These are phyloP conservation scores for Ottelia alismoides DNA, from an alignment of 106 monocot genomes.

Conservation along the genomic window DNA sequence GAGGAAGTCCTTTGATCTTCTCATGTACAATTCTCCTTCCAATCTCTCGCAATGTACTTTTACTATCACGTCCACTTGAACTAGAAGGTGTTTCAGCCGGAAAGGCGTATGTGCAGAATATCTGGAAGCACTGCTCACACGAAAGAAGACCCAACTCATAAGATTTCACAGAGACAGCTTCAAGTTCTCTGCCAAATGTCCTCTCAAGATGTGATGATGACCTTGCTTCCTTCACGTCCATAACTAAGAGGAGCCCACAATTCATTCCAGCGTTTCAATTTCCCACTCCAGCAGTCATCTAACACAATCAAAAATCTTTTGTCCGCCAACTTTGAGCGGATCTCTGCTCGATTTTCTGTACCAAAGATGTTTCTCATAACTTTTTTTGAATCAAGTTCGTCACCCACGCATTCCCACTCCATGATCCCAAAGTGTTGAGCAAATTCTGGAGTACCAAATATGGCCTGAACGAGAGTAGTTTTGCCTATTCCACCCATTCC, in stretches of 20 bases:
- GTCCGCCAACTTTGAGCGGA: neutral
- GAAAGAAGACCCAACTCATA: neutral
- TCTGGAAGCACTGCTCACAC: slow-evolving; percentile 2
- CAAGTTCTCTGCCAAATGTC: slow-evolving; percentile 7
- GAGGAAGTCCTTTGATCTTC: slow-evolving; percentile 14
- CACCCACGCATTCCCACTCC: neutral
- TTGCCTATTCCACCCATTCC: slow-evolving; percentile 29
- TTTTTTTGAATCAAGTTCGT: neutral
- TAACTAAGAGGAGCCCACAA: neutral
- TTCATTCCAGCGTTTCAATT: slow-evolving; percentile 3
- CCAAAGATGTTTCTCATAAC: too few relatives aligned
- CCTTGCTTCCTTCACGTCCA: slow-evolving; percentile 2
- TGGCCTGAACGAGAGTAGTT: slow-evolving; percentile 18
- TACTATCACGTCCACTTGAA: neutral
- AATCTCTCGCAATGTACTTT: neutral
- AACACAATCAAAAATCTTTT: slow-evolving; percentile 23
- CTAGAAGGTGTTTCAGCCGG: slow-evolving; percentile 1
- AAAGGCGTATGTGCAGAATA: slow-evolving; percentile 4
- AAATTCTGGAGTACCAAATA: slow-evolving; percentile 2
- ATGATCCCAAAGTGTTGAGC: neutral
- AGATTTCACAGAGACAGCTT: too few relatives aligned
- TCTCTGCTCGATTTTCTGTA: too few relatives aligned
- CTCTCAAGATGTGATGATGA: slow-evolving; percentile 17
- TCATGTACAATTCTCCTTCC: slow-evolving; percentile 4
- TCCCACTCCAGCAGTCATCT: slow-evolving; percentile 18